phyloP scores from a whole-genome alignment of 2,329 filamentous ascomycete genomes.

The Amesomyces nigricolor region DNA sequence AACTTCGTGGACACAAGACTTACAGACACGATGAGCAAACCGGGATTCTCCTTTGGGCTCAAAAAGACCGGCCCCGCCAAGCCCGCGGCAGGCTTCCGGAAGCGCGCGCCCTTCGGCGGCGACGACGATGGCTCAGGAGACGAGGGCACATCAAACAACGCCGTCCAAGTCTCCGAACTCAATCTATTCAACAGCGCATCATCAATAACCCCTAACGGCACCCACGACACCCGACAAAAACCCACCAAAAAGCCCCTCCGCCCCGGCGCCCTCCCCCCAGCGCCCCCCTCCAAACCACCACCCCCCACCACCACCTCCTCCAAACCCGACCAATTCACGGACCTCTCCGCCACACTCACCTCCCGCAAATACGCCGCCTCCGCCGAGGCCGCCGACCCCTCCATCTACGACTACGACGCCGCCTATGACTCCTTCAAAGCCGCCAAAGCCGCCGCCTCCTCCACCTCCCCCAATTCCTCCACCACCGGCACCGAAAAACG shows the following conservation, averaged over 20 bases:
- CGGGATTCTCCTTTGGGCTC: slow-evolving; percentile 50
- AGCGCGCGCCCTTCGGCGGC: slow-evolving; percentile 51
- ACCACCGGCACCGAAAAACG: slow-evolving; percentile 58
- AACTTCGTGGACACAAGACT: not conserved
- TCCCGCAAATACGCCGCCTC: slow-evolving; percentile 59
- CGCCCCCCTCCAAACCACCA: slow-evolving; percentile 23
- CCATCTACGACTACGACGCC: slow-evolving; percentile 79
- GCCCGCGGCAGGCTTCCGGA: slow-evolving; percentile 45
- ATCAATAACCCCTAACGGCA: slow-evolving; percentile 16
- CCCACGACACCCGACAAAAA: slow-evolving; percentile 16
- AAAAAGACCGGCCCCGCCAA: slow-evolving; percentile 52
- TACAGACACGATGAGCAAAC: slow-evolving; percentile 39
- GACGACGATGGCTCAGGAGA: slow-evolving; percentile 45
- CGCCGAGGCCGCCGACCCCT: slow-evolving; percentile 62
- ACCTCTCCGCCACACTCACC: slow-evolving; percentile 60
- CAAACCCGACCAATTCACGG: slow-evolving; percentile 49
- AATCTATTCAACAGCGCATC: slow-evolving; percentile 41
- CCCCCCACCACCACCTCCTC: slow-evolving; percentile 33
- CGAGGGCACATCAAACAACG: slow-evolving; percentile 35
- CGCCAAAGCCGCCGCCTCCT: slow-evolving; percentile 55
- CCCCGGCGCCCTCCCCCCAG: slow-evolving; percentile 27
- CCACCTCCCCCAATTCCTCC: slow-evolving; percentile 72
- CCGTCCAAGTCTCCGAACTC: slow-evolving; percentile 57
- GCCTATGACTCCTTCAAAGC: slow-evolving; percentile 74
- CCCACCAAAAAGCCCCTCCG: slow-evolving; percentile 30